A percentile compares a stretch with the other conserved stretches of the same genome.
These are phyloP conservation scores for Suhomyces kilbournensis DNA, from an alignment of 805 yeast species.

Conservation along the genomic window DNA sequence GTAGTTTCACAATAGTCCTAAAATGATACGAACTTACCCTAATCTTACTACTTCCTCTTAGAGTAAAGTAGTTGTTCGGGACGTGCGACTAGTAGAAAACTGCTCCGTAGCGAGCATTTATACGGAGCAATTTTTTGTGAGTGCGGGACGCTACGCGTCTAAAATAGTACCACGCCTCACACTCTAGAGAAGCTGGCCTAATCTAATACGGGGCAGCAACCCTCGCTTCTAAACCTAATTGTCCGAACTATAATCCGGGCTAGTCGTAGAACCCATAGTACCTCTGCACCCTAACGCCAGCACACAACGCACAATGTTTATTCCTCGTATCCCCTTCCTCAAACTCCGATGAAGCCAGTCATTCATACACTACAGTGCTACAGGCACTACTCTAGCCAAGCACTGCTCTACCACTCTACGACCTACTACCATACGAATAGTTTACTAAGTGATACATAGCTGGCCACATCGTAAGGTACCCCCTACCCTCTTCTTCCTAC, in stretches of 20 bases:
- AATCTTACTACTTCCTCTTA: no score
- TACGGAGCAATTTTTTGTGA: neutral
- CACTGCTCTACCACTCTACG: neutral
- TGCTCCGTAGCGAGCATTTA: no score
- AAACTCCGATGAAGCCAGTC: neutral
- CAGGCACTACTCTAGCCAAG: neutral
- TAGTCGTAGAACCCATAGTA: neutral
- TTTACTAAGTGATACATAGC: neutral
- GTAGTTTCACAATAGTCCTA: no score
- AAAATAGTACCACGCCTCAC: neutral
- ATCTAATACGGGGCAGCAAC: neutral
- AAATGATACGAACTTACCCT: no score
- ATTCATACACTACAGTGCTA: neutral
- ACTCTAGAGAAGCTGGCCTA: neutral
- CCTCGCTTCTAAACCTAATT: neutral
- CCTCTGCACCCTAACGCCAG: neutral
- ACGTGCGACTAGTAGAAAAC: neutral
- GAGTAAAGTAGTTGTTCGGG: neutral
- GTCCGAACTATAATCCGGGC: neutral
- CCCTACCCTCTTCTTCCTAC: neutral
- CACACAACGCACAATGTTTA: neutral
- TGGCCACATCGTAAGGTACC: no score
- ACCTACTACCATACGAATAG: neutral
- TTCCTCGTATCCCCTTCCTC: neutral
- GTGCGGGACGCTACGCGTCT: neutral